A percentile compares a stretch with the other conserved stretches of the same genome.
Conservation (phyloP, 2,329 filamentous ascomycete species). For the Epicoccum sorghinum region DNA sequence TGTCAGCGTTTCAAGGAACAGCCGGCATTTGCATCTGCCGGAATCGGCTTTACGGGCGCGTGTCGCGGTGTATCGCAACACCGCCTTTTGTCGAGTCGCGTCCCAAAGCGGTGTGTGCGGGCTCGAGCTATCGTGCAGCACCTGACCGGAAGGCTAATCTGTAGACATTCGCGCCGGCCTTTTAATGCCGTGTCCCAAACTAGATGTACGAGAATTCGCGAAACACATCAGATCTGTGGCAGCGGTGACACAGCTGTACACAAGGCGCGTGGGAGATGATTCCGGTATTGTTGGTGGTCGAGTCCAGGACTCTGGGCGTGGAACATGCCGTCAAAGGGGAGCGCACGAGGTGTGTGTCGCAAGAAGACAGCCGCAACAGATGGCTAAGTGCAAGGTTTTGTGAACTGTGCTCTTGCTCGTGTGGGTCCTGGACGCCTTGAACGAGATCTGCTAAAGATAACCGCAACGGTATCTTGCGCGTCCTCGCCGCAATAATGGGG, state of each 20-base stretch:
- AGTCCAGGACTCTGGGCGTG: slow-evolving; percentile 23
- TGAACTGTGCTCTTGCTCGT: slow-evolving; percentile 8
- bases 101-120: slow-evolving; percentile 10
- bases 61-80: slow-evolving; percentile 17
- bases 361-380: slow-evolving; percentile 17
- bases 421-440: slow-evolving; percentile 15
- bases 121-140: slow-evolving; percentile 4
- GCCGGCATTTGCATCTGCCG: slow-evolving; percentile 18
- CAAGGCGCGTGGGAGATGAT: slow-evolving; percentile 20
- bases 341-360: slow-evolving; percentile 16
- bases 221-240: not conserved
- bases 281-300: slow-evolving; percentile 20
- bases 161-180: not conserved
- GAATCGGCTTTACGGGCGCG: slow-evolving; percentile 15
- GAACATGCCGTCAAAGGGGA: slow-evolving; percentile 21
- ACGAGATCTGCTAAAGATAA: slow-evolving; percentile 2
- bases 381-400: slow-evolving; percentile 8
- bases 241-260: slow-evolving; percentile 14
- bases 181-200: not conserved
- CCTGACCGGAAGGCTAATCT: slow-evolving; percentile 16
- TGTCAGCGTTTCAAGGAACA: slow-evolving; percentile 33
- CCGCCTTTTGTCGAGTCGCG: slow-evolving; percentile 19
- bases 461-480: slow-evolving; percentile 6
- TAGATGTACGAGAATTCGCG: not conserved
- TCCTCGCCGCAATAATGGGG: slow-evolving; percentile 17